Base-by-base conservation (phyloP, 2,329 filamentous ascomycete genomes). In the Xylaria polymorpha region DNA sequence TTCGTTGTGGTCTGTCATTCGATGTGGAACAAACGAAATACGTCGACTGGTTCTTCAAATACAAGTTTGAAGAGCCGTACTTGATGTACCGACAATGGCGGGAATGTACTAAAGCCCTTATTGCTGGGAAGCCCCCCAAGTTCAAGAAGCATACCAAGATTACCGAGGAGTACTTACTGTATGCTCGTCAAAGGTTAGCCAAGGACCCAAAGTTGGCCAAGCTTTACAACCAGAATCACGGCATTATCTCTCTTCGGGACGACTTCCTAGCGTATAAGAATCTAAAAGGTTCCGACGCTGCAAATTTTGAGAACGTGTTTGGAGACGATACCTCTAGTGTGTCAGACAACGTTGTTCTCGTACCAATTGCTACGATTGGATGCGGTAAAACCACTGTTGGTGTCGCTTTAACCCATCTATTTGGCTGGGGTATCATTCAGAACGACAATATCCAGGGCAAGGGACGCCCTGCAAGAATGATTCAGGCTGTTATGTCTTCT, bases 31-130 rank as follows among this genome's bases (percentile, higher is more conserved):
- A 79, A 15, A 80, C 79, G 1, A 86, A 88, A 0, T 96, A 90
- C 79, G 83, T 88, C n/a, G 94, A 99, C 79, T 99, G 96, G 96
- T 99, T 99, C 82, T 99, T 99, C 90, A 99, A 99, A 82, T 99
- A 94, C 88, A 99, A 99, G 83, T 99, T 99, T 69, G 96, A 99
- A 78, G 96, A 99, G 82, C 96, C 96, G 0, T 99, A 99, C 79
- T 84, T 99, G 69, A 97, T 99, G 94, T 99, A 98, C 82, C 90
- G 96, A 29, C 96, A 99, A 83, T 99, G 96, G 96, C 91, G 96
- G 71, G 96, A 99, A 82, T 97, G 93, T 79, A 99, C 96, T 50
- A 98, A 97, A 80, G 88, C 93, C 5, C 81, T 98, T 66, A 98
- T 99, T 73, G 77, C 86, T 1, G 92, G 92, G 15, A 92, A 88